Conservation (phyloP, 208 protist genomes). For the Trypanosoma scelopori region DNA sequence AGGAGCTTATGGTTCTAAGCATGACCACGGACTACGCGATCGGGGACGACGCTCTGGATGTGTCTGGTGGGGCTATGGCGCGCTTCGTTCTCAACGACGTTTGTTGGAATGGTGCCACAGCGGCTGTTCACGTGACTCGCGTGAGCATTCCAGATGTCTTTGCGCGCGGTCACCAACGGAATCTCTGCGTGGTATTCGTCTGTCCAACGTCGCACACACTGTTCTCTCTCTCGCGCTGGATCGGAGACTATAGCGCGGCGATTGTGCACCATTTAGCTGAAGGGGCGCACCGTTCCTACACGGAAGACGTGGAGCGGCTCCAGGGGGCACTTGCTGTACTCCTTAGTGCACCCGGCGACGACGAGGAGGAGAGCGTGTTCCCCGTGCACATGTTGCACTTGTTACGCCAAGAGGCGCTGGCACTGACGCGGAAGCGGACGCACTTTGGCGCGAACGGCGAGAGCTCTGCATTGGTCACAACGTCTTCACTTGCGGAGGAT, state of each 20-base stretch:
- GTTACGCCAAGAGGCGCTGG: slow-evolving; percentile 6
- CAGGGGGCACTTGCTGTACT: slow-evolving; percentile 2
- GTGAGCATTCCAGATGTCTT: slow-evolving; percentile 16
- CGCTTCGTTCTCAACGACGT: slow-evolving; percentile 12
- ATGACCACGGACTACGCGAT: slow-evolving; percentile 13
- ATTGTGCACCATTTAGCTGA: slow-evolving; percentile 5
- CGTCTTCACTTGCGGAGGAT: background rate
- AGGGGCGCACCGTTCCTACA: background rate
- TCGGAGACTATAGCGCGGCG: slow-evolving; percentile 3
- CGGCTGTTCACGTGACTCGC: slow-evolving; percentile 5
- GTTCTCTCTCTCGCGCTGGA: slow-evolving; percentile 9
- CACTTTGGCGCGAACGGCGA: background rate
- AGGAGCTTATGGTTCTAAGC: slow-evolving; percentile 15
- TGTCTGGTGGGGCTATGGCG: background rate
- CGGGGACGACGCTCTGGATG: background rate
- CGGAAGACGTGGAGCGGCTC: background rate
- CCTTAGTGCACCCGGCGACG: background rate
- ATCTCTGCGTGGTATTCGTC: slow-evolving; percentile 3
- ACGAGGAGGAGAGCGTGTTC: background rate
- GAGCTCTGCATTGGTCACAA: background rate
- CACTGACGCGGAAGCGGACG: background rate
- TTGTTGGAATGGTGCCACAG: background rate
- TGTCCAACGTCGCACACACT: background rate
- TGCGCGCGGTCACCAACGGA: slow-evolving; percentile 12
- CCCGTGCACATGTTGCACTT: background rate